phyloP scores from a whole-genome alignment of 495 filamentous ascomycete genomes.

The Penicillium roqueforti region DNA sequence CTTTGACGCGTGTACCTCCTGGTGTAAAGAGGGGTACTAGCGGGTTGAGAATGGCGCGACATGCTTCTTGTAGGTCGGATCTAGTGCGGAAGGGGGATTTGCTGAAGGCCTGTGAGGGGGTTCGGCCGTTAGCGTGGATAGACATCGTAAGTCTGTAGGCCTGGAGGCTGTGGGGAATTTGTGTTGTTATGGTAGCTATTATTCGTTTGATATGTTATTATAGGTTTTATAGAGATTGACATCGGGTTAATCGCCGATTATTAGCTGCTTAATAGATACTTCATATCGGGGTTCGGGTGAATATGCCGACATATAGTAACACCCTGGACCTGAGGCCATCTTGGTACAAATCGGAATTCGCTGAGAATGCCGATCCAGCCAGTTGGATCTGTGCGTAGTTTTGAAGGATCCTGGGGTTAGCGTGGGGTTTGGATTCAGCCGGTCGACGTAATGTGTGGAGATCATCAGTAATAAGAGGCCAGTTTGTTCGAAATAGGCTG shows the following conservation, averaged over 20 bases:
- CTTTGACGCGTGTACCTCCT: slow-evolving; percentile 50
- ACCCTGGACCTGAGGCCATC: neutral
- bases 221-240: neutral
- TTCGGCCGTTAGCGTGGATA: slow-evolving; percentile 29
- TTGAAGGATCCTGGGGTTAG: neutral
- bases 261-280: neutral
- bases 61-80: slow-evolving; percentile 53
- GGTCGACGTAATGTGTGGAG: slow-evolving; percentile 2
- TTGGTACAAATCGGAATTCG: neutral
- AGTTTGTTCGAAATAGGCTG: neutral
- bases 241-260: neutral
- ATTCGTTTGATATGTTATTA: neutral
- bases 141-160: slow-evolving; percentile 22
- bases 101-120: slow-evolving; percentile 29
- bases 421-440: slow-evolving; percentile 6
- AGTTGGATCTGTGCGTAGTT: neutral
- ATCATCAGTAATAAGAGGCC: neutral
- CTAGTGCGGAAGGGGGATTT: slow-evolving; percentile 36
- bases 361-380: slow-evolving; percentile 7
- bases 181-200: neutral
- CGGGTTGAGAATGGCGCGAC: slow-evolving; percentile 57
- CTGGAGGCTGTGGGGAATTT: neutral
- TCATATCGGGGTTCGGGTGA: neutral
- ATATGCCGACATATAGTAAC: neutral
- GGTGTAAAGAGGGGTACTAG: slow-evolving; percentile 62